A percentile compares a stretch with the other conserved stretches of the same genome.
Evolutionary conservation across 179 eudicot genomes (phyloP).

Genomic region (Silene noctiflora): DNA sequence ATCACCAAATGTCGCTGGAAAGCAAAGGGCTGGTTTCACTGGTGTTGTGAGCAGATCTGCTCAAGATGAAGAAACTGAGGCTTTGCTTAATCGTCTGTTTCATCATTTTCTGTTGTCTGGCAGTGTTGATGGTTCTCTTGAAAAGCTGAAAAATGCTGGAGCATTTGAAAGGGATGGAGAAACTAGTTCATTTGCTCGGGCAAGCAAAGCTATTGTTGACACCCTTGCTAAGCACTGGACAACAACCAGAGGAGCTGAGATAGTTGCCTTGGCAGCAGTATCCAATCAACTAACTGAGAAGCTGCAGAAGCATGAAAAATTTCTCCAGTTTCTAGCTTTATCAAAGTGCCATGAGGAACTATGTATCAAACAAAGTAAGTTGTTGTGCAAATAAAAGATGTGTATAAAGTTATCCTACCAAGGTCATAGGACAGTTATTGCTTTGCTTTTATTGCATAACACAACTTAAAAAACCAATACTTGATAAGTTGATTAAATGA

Average conservation of each 20-base stretch:
- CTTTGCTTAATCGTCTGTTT: slow-evolving; percentile 64
- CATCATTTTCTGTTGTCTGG: slow-evolving; percentile 74
- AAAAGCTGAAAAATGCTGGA: slow-evolving; percentile 64
- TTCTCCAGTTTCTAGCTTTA: slow-evolving; percentile 88
- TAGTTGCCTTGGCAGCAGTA: slow-evolving; percentile 64
- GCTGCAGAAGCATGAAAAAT: slow-evolving; percentile 86
- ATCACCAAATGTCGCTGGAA: slow-evolving; percentile 49
- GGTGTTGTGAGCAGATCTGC: slow-evolving; percentile 57
- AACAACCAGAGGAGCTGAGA: slow-evolving; percentile 95
- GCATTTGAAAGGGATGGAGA: slow-evolving; percentile 96
- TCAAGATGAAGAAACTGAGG: slow-evolving; percentile 91
- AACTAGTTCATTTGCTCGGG: slow-evolving; percentile 73
- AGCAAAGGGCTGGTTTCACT: slow-evolving; percentile 45
- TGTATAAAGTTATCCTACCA: neutral
- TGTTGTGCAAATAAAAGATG: slow-evolving; percentile 10
- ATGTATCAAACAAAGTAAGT: slow-evolving; percentile 67
- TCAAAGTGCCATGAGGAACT: slow-evolving; percentile 96
- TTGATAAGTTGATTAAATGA: neutral
- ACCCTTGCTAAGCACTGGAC: slow-evolving; percentile 98
- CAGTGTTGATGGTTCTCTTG: slow-evolving; percentile 58
- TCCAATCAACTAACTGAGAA: slow-evolving; percentile 82
- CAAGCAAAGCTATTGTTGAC: slow-evolving; percentile 90
- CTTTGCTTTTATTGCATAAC: neutral
- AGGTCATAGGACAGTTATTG: neutral
- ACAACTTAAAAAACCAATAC: neutral